A percentile compares a stretch with the other conserved stretches of the same genome.
Conservation (phyloP, 1,139 yeast genomes). For the Hanseniaspora gamundiae region DNA sequence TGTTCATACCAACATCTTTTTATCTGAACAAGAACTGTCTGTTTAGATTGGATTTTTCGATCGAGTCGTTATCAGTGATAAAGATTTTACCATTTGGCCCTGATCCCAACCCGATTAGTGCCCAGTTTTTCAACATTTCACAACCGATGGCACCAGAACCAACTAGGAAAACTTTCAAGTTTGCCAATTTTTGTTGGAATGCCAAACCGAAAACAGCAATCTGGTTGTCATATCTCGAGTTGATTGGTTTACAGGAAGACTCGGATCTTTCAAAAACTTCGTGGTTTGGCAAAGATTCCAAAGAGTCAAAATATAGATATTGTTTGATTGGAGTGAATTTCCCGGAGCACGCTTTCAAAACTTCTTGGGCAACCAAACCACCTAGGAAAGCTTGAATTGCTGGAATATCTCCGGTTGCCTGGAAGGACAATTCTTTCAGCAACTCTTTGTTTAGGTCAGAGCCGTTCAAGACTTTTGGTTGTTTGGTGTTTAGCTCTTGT, state of each 20-base stretch:
- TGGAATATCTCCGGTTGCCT: slow-evolving; percentile 86
- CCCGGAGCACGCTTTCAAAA: slow-evolving; percentile 86
- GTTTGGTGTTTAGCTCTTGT: slow-evolving; percentile 45
- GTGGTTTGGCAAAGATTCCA: slow-evolving; percentile 69
- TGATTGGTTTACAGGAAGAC: slow-evolving; percentile 61
- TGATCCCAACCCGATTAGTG: slow-evolving; percentile 87
- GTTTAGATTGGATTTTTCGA: slow-evolving; percentile 89
- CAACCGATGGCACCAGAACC: slow-evolving; percentile 99
- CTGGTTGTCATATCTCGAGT: slow-evolving; percentile 82
- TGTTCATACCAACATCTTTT: slow-evolving; percentile 82
- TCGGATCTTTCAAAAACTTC: slow-evolving; percentile 49
- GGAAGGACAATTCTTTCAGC: slow-evolving; percentile 62
- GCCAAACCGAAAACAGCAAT: slow-evolving; percentile 85
- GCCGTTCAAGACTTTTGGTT: slow-evolving; percentile 46
- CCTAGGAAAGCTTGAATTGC: slow-evolving; percentile 86
- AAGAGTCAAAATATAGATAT: slow-evolving; percentile 84
- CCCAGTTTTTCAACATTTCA: slow-evolving; percentile 98
- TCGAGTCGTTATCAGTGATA: slow-evolving; percentile 89
- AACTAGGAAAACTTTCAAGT: slow-evolving; percentile 75
- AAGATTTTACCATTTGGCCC: slow-evolving; percentile 78
- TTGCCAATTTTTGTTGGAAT: slow-evolving; percentile 61
- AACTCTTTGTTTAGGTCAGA: slow-evolving; percentile 52
- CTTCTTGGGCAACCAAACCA: slow-evolving; percentile 94
- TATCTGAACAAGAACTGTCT: slow-evolving; percentile 94
- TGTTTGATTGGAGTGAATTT: slow-evolving; percentile 87